Conservation (phyloP, 495 filamentous ascomycete species). For the Gamarada debralockiae region DNA sequence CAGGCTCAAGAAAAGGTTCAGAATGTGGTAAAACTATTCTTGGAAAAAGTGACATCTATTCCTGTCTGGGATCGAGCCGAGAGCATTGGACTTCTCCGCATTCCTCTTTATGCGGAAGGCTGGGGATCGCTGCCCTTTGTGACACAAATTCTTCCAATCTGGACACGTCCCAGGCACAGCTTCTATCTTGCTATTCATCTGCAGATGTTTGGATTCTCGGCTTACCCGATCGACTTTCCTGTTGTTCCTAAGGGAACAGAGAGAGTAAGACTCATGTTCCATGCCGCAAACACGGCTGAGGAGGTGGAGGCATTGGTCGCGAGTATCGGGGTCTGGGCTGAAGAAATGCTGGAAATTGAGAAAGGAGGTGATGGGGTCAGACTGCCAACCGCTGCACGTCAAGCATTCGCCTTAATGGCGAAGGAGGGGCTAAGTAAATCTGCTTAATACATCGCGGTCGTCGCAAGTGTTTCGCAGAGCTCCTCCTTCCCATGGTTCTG, state of each 20-base stretch:
- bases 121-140: constrained; percentile 4
- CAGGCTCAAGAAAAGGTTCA: no score
- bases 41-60: no score
- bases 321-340: neutral
- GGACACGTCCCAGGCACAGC: constrained; percentile 6
- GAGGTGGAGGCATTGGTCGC: constrained; percentile 30
- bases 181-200: constrained; percentile 33
- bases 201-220: constrained; percentile 27
- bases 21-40: no score
- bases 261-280: constrained; percentile 42
- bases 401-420: neutral
- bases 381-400: neutral
- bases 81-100: constrained; percentile 16
- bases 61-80: constrained; percentile 26
- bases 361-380: neutral
- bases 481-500: no score
- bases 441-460: no score
- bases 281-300: constrained; percentile 40
- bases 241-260: constrained; percentile 37
- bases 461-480: no score
- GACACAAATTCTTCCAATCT: constrained; percentile 20
- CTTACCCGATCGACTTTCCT: constrained; percentile 27
- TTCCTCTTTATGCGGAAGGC: neutral
- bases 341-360: constrained; percentile 1
- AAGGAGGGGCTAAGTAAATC: neutral